Evolutionary conservation across 139 green algal genomes (phyloP), one percentile per base, ranked within the genome.

Genomic region (Penium margaritaceum): DNA sequence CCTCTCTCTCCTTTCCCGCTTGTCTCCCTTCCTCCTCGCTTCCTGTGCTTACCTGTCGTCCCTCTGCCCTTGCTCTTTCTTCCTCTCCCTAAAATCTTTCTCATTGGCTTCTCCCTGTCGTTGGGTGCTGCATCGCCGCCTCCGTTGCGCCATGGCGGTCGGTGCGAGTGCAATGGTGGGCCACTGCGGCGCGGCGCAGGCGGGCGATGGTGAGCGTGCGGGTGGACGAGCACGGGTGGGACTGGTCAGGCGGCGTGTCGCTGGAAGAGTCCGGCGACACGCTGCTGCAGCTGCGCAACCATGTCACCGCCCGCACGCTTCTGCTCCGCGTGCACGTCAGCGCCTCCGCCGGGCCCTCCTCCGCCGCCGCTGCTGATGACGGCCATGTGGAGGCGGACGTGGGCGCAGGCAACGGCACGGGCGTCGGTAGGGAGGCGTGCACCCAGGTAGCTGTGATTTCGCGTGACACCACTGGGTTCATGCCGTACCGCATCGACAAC

Each of bases 401-500:
- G 5, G 36, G 38, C n/a, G 46, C 7, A 6, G 35, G 32, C 29
- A 7, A 24, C 30, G 74, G 70, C 15, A 81, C 70, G 21, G 81
- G 74, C 29, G 6, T 81, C 2, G n/a, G n/a, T n/a, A n/a, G n/a
- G n/a, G n/a, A n/a, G n/a, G n/a, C n/a, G n/a, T n/a, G n/a, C n/a
- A n/a, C n/a, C n/a, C n/a, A n/a, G n/a, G n/a, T n/a, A n/a, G n/a
- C 82, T 1, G 9, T 62, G 21, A 67, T 80, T n/a, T 76, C 76
- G 24, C 37, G 82, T 2, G 34, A 83, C 57, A 6, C 7, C 27
- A 35, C 57, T 27, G 58, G 46, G 3, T 80, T 80, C 44, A 66
- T 64, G 61, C 70, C 70, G 44, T 83, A 75, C 72, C 46, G 70
- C 36, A 83, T 83, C 36, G 61, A 81, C 57, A 80, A 83, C 57